A percentile compares a stretch with the other conserved stretches of the same genome.
Evolutionary conservation across 2,329 filamentous ascomycete species (phyloP).

Genomic region (Microdochium paspali): DNA sequence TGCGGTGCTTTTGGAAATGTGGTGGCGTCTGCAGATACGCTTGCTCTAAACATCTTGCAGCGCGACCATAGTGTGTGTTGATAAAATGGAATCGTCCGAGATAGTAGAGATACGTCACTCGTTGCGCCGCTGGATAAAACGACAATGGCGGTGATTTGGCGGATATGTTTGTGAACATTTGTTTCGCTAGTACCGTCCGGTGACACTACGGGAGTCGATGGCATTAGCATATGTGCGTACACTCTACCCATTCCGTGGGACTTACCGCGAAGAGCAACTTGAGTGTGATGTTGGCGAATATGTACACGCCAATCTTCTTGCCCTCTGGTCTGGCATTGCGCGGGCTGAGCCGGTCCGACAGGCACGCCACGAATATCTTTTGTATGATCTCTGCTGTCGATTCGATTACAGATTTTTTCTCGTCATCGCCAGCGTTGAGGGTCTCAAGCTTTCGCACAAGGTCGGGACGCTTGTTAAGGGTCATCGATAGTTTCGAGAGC

Average conservation of each 20-base stretch:
- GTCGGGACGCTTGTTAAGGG: constrained; percentile 70
- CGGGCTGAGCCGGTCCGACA: constrained; percentile 68
- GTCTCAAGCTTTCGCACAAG: constrained; percentile 56
- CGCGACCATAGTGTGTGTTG: constrained; percentile 73
- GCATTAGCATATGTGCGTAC: background rate
- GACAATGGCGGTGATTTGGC: constrained; percentile 72
- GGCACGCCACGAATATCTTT: constrained; percentile 81
- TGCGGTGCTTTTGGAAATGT: constrained; percentile 61
- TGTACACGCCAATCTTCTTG: constrained; percentile 81
- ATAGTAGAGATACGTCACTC: constrained; percentile 91
- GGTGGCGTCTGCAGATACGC: constrained; percentile 64
- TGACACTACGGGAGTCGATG: constrained; percentile 44
- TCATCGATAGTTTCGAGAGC: constrained; percentile 75
- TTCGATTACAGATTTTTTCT: constrained; percentile 73
- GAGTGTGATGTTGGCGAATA: constrained; percentile 82
- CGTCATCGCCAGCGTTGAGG: constrained; percentile 50
- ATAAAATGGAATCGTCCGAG: constrained; percentile 84
- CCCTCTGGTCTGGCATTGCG: constrained; percentile 64
- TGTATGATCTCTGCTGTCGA: constrained; percentile 82
- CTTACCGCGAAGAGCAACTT: constrained; percentile 76
- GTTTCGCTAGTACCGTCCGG: constrained; percentile 74
- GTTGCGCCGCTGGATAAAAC: constrained; percentile 75
- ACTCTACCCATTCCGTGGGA: background rate
- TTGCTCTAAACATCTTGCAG: constrained; percentile 63
- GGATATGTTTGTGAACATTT: constrained; percentile 82